Evolutionary conservation across 106 monocot species (phyloP), one percentile per base, ranked within the genome.

Genomic region (Dioscorea alata): DNA sequence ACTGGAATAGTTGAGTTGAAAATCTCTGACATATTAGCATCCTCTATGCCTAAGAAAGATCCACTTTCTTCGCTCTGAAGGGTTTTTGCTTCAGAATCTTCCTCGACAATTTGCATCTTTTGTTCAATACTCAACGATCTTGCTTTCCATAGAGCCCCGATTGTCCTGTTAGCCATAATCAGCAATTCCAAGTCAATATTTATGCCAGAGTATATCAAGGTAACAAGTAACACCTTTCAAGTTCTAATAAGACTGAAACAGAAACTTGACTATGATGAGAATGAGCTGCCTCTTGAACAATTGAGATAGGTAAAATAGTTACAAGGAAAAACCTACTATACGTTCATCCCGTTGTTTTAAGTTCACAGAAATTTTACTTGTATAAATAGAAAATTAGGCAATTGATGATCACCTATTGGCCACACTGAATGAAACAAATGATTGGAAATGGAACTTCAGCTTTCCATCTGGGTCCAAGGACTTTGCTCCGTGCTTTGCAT

Each of bases 401-500:
- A 34, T 20, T 21, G 23, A 70, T 10, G 33, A 69, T 4, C 65
- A 93, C 93, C 93, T 93, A 65, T 81, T 74, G 17, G 93, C 93
- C 52, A 56, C 81, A 57, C 79, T 78, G 69, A 86, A 93, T 25
- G 84, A 93, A 59, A 84, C 93, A 82, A 93, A 93, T 68, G 93
- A 89, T 65, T 93, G 88, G 35, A 89, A 93, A 54, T 84, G 89
- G 49, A 82, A 93, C 71, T 82, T 93, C 57, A 89, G 24, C 64
- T 89, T 84, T 65, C 93, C 93, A 70, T 93, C 69, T 13, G 23
- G 63, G 48, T 93, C 88, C 59, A 73, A 23, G 10, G 69, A 60
- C 62, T 93, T 93, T 50, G 93, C 93, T 48, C 85, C 89, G 82
- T 89, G 86, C 56, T 63, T 86, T 60, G 93, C 89, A 80, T 93